Evolutionary conservation across 495 filamentous ascomycete genomes (phyloP).

Genomic region (Staphylotrichum longicolle): DNA sequence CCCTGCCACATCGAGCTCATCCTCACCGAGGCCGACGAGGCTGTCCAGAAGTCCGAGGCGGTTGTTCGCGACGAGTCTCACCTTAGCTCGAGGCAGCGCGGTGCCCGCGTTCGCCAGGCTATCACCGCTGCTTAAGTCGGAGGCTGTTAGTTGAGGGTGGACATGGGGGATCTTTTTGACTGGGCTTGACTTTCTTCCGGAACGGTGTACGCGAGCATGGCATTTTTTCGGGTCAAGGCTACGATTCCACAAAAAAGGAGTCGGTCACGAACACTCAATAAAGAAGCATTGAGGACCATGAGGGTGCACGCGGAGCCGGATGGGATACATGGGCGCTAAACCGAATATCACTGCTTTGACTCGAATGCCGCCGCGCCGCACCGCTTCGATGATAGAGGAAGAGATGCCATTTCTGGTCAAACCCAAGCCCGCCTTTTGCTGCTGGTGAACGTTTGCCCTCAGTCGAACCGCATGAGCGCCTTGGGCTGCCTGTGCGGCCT

Average conservation of each 20-base stretch:
- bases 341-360: constrained; percentile 27
- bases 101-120: constrained; percentile 68
- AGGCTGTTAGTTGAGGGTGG: constrained; percentile 25
- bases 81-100: constrained; percentile 86
- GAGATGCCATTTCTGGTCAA: constrained; percentile 17
- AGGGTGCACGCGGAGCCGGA: constrained; percentile 21
- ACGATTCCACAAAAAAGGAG: constrained; percentile 40
- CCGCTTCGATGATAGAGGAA: constrained; percentile 24
- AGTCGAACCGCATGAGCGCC: too few relatives aligned
- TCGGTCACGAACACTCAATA: constrained; percentile 42
- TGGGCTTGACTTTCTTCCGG: constrained; percentile 43
- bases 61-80: constrained; percentile 59
- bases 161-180: constrained; percentile 32
- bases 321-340: constrained; percentile 27
- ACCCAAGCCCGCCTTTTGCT: not conserved
- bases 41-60: constrained; percentile 75
- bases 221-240: constrained; percentile 42
- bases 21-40: constrained; percentile 93
- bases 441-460: constrained; percentile 2
- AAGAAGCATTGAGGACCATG: constrained; percentile 35
- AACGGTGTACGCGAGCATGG: constrained; percentile 45
- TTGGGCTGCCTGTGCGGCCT: too few relatives aligned
- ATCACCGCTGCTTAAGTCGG: constrained; percentile 71
- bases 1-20: constrained; percentile 99
- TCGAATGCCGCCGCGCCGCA: constrained; percentile 18